A percentile compares a stretch with the other conserved stretches of the same genome.
These are phyloP conservation scores for Botrytis elliptica DNA, from an alignment of 2,329 filamentous ascomycete species.

Conservation along the genomic window DNA sequence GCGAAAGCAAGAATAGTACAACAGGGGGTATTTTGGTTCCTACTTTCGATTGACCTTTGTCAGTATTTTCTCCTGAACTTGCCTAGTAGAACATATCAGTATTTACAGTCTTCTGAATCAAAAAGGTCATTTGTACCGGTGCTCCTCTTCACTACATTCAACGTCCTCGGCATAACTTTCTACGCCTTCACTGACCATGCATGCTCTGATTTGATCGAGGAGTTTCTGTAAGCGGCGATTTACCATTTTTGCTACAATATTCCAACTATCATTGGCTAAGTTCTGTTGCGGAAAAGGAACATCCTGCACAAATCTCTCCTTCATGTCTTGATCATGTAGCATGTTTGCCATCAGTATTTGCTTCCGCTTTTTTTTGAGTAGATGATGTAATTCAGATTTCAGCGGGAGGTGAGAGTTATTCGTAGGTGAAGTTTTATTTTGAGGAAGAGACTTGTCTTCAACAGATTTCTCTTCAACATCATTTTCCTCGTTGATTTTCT, in stretches of 20 bases:
- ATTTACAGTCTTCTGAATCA: neutral
- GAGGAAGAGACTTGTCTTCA: too few relatives aligned
- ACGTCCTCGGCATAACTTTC: neutral
- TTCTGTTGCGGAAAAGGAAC: neutral
- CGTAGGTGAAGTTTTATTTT: neutral
- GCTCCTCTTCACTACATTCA: rapidly evolving
- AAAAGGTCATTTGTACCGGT: neutral
- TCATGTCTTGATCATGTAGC: neutral
- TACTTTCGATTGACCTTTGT: neutral
- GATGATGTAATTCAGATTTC: neutral
- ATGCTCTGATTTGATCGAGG: neutral
- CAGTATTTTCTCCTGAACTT: neutral
- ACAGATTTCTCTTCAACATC: neutral
- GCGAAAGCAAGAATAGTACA: neutral
- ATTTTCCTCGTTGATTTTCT: neutral
- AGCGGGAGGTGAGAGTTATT: neutral
- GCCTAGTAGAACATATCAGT: neutral
- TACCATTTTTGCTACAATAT: neutral
- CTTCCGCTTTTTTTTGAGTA: neutral
- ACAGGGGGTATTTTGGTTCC: neutral
- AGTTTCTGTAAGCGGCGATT: neutral
- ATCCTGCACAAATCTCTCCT: neutral
- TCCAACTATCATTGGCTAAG: neutral
- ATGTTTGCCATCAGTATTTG: neutral
- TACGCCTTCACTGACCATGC: too few relatives aligned